Evolutionary conservation across 179 eudicot genomes (phyloP), one percentile per base, ranked within the genome.

Genomic region (Silene coronaria): DNA sequence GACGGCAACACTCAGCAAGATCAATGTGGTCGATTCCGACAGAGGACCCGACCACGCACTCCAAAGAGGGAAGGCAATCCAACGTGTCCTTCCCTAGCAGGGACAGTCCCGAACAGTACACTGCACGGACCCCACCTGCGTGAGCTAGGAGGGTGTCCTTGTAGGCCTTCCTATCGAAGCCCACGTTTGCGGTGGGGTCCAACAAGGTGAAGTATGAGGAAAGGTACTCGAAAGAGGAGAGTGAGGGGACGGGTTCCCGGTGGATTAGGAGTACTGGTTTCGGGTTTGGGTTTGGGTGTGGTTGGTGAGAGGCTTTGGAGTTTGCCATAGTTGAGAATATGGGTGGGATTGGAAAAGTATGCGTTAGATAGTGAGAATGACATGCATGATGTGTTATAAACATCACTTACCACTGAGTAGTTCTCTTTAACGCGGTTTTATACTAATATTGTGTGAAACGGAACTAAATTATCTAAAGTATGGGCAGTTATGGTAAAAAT

Each of bases 11-110:
- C 79, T 85, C 96, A 62, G 71, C 70, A 17, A 91, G 78, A 76
- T 93, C 96, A 17, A 93, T 14, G 66, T 87, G 89, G 76, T 91
- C 81, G 32, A 82, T 55, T n/a, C 98, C 98, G 65, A 83, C 88
- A 75, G 78, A 75, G 72, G 86, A 27, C 34, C 74, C 77, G 13
- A 85, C 81, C 6, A 91, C 81, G 69, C 85, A 84, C 79, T 88
- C 82, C 8, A 93, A 11, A 0, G 84, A 70, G 9, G 96, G 96
- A 51, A 79, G 75, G 67, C 82, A 84, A 16, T 79, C 86, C 27
- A 91, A 73, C 24, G 71, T 72, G 10, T 77, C 84, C 69, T 85
- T 79, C 30, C 68, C 61, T 34, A 91, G 65, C 1, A 88, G 91
- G 11, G 84, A 32, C 30, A 76, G 79, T 7, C 87, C 96, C 23